phyloP scores from a whole-genome alignment of 1,284 basidiomycete species.

The Sphagnurus paluster region DNA sequence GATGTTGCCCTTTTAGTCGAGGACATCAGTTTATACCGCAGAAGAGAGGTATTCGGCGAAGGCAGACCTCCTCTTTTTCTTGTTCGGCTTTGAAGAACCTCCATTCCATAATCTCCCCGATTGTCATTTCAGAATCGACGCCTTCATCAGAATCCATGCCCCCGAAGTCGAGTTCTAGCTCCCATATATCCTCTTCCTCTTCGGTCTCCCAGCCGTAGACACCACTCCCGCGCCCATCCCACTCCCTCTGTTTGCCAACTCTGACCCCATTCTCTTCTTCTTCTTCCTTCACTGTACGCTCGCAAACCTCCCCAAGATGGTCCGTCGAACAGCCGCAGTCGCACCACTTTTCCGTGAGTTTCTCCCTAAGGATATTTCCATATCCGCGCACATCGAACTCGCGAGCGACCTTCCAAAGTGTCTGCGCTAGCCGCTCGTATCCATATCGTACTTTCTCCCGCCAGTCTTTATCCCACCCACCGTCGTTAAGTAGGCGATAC shows the following conservation, averaged over 20 bases:
- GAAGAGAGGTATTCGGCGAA: background rate
- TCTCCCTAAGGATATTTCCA: slow-evolving; percentile 65
- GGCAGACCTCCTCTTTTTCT: slow-evolving; percentile 62
- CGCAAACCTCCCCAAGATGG: slow-evolving; percentile 71
- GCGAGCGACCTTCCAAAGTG: slow-evolving; percentile 63
- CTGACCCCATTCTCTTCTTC: slow-evolving; percentile 54
- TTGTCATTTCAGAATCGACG: slow-evolving; percentile 55
- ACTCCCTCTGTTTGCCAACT: slow-evolving; percentile 64
- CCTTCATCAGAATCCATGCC: slow-evolving; percentile 48
- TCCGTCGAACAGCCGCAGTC: slow-evolving; percentile 76
- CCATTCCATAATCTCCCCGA: slow-evolving; percentile 69
- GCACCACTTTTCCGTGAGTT: slow-evolving; percentile 70
- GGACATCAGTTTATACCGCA: slow-evolving; percentile 3
- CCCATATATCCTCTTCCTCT: slow-evolving; percentile 74
- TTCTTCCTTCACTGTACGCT: slow-evolving; percentile 65
- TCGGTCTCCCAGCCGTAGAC: slow-evolving; percentile 67
- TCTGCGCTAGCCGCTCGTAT: slow-evolving; percentile 60
- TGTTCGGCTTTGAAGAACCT: slow-evolving; percentile 64
- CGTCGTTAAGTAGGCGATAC: slow-evolving; percentile 34
- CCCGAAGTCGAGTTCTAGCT: slow-evolving; percentile 62
- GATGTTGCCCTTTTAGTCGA: slow-evolving; percentile 55
- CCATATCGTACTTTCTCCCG: slow-evolving; percentile 54
- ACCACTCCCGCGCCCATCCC: slow-evolving; percentile 70
- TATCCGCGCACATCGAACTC: slow-evolving; percentile 73
- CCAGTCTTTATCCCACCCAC: slow-evolving; percentile 56